Base-by-base conservation (phyloP, 805 yeast species). In the Clavispora fructus region DNA sequence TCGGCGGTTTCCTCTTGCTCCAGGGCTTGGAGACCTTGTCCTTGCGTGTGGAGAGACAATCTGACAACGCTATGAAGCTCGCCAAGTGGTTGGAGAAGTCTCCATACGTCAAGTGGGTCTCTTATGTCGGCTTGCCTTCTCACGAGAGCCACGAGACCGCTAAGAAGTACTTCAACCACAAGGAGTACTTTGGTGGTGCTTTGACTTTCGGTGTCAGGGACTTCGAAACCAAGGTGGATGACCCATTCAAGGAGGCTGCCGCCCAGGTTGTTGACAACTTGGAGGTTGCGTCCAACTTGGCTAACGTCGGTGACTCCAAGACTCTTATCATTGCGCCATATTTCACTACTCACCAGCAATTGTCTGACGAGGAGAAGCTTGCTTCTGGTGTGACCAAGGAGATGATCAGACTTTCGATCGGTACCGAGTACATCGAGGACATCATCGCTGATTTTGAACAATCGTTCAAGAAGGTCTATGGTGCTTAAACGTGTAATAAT, bases 221-320 rank as follows among this genome's bases (percentile, higher is more conserved):
- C 44, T 65, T 81, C 49, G 42, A 42, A 14, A 59, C 62, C 27
- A 63, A 68, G 35, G 68, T 72, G 8, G 79, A 71, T 33, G 79
- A 79, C 55, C 84, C 82, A 52, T 87, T 86, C 73, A 64, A 80
- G 57, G 85, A 82, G 54, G 80, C 91, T 35, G 89, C 95, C 57
- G 91, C 92, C 45, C 78, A 75, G 57, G 88, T 90, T 50, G 96
- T 88, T 50, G 96, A 91, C 67, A 72, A 70, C 57, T 79, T 94
- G 67, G 80, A 88, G 68, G 69, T 94, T 47, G 95, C 96, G 46
- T 85, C 96, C 29, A 87, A 90, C 73, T 80, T 94, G 63, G 98
- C 99, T 42, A 92, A 92, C 61, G 97, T 92, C 48, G 99, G 99
- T 63, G 99, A 92, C 62, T 83, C 92, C 42, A 94, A 92, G 74